Evolutionary conservation across 176 grass and related monocot genomes (phyloP), one percentile per base, ranked within the genome.

Genomic region (Rhipidocladum racemiflorum): DNA sequence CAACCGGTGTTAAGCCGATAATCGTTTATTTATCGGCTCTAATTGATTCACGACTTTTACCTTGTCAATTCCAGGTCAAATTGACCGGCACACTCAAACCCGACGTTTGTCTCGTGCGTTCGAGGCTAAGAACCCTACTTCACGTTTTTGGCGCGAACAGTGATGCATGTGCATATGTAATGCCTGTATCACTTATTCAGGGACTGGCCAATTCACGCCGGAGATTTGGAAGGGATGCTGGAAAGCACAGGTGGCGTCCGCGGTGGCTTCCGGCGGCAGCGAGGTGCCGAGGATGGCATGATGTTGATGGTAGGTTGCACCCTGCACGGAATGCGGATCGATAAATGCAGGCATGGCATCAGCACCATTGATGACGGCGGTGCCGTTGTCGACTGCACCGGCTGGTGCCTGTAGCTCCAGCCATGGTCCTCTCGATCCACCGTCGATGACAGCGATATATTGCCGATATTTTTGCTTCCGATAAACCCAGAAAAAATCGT

Each of bases 151-250:
- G n/a, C n/a, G n/a, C n/a, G n/a, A n/a, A n/a, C n/a, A n/a, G n/a
- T n/a, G n/a, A n/a, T n/a, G n/a, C n/a, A n/a, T n/a, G n/a, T n/a
- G n/a, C n/a, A n/a, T n/a, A n/a, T n/a, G n/a, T n/a, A n/a, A n/a
- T n/a, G n/a, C n/a, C n/a, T n/a, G 4, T 75, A 61, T 79, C 54
- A 61, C 45, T 64, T 68, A 53, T 66, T 93, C 85, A 86, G 67
- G 89, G 64, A 77, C 83, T 85, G 40, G 2, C 94, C 94, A 97
- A 74, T 94, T 97, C 63, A 92, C 74, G 24, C 88, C 86, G 61
- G 94, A 68, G 45, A 94, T 89, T 70, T 94, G 94, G 70, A 75
- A 92, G 0, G 84, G 90, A 21, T 92, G 77, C 83, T 90, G 90
- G 75, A 97, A 87, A 17, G 64, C 64, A 79, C 74, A 79, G n/a